Base-by-base conservation (phyloP, 2,329 filamentous ascomycete genomes). In the Zasmidium angulare region DNA sequence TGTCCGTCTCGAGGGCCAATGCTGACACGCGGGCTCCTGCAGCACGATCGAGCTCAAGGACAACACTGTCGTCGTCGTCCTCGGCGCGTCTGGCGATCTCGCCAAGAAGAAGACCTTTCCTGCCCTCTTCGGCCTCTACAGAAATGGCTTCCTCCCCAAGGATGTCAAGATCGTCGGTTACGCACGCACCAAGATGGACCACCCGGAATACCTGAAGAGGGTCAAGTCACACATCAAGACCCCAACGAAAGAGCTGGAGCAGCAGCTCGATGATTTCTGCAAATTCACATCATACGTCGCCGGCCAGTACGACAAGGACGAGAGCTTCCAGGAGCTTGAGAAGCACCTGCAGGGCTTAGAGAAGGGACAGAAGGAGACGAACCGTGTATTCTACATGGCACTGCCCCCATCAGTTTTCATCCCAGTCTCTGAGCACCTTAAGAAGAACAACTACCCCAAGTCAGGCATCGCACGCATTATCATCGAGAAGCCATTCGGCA, bases 101-200 rank as follows among this genome's bases (percentile, higher is more conserved):
- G 95, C 95, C 53, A 99, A 99, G 86, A 99, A 99, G 89, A 99
- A 99, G 88, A 99, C 95, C 49, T 99, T 96, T 81, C 95, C 95
- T 67, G 95, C 95, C 61, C 87, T 99, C 58, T 99, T 99, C 76
- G 95, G 95, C 70, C 87, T 99, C 73, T 96, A 93, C 82, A 91
- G 95, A 75, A 99, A 99, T 83, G 93, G 97, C 79, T 99, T 98
- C 82, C 90, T 99, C 53, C 95, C 80, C 71, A 96, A 96, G 80
- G 92, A 96, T 78, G 92, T 96, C 79, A 90, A 88, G 78, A 97
- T 99, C 75, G 87, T 99, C 72, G 95, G 95, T 82, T 99, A 99
- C 91, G 95, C 95, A 71, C 89, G 95, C 76, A 99, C 95, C 70
- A 97, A 97, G 84, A 99, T 99, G 95, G 93, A 98, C 81, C 92